Base-by-base conservation (phyloP, 129 eudicot genomes). In the Dittrichia graveolens region DNA sequence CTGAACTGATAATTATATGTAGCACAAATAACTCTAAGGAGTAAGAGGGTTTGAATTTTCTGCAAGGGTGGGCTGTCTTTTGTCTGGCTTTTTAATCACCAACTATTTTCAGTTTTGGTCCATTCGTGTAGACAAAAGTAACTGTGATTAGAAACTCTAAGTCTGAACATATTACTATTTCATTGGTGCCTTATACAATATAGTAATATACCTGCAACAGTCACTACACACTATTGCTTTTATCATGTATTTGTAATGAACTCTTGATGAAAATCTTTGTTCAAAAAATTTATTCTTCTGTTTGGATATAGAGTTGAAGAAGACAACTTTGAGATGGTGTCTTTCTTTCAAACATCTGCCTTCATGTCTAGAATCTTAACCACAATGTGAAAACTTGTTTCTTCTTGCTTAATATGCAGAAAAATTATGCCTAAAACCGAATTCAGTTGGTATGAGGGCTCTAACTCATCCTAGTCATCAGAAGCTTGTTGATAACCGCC, bases 381-480 rank as follows among this genome's bases (percentile, higher is more conserved):
- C 16, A 14, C 60, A 60, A 41, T 64, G 12, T 50, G 7, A 31
- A 38, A 56, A 24, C 19, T 61, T 46, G 58, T 52, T 56, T 67
- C 18, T 75, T 61, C 24, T 61, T 75, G 70, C 63, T 75, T 11
- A 15, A 63, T 72, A 55, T 72, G 60, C 95, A 91, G 97, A 80
- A 78, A 82, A 75, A 39, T 5, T 52, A 67, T 55, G 65, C 69
- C 71, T 64, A 43, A 75, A 80, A 12, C 49, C 70, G 60, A 79
- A 67, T 81, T 69, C 45, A 47, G 72, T 82, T 81, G 80, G 83
- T 54, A 66, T 75, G 69, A 55, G 79, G 79, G 43, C 43, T 69
- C 75, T 76, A 72, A 81, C 86, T 19, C 73, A 72, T 24, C 62
- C 69, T 58, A 64, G 75, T 61, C 31, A 55, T 55, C 74, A 16